Base-by-base conservation (phyloP, 306 rosid genomes). In the Erythrophleum fordii region DNA sequence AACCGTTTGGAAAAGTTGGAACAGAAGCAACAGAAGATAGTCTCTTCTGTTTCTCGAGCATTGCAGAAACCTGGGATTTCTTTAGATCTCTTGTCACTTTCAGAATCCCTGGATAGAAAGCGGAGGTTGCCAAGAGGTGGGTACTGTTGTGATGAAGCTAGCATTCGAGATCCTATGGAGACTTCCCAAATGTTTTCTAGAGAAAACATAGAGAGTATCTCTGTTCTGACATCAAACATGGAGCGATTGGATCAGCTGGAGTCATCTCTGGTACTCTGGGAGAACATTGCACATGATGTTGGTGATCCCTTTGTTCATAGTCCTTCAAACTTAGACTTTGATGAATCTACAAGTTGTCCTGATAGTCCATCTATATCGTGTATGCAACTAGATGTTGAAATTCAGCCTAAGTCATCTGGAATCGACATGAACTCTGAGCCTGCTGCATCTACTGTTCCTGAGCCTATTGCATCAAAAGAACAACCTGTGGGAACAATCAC, bases 401-500 rank as follows among this genome's bases (percentile, higher is more conserved):
- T 52, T 69, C 87, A 68, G 76, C 76, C 91, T 11, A 90, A 87
- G 86, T 91, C 94, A 53, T 79, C 94, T 29, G 89, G 88, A 76
- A 93, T 95, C 37, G 99, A 95, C 85, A 92, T 95, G 93, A 95
- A 93, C 76, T 79, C 88, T 31, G 97, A 91, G 68, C 97, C 99
- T 58, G 52, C 85, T 68, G 85, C 82, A 46, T 72, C 81, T 25
- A 64, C 80, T 79, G 76, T 84, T 84, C 81, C 77, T 26, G 88
- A 86, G 70, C 78, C 86, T 25, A 66, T 81, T 69, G 77, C 90
- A 87, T 75, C 84, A 6, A 83, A 85, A 72, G 97, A 85, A 79
- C 90, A 80, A 67, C 83, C 77, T 42, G 81, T 39, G 13, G 90
- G 82, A 75, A 45, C 73, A 22, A 44, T 85, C 44, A 41, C 82